Evolutionary conservation across 306 rosid genomes (phyloP).

Genomic region (Vicia villosa): DNA sequence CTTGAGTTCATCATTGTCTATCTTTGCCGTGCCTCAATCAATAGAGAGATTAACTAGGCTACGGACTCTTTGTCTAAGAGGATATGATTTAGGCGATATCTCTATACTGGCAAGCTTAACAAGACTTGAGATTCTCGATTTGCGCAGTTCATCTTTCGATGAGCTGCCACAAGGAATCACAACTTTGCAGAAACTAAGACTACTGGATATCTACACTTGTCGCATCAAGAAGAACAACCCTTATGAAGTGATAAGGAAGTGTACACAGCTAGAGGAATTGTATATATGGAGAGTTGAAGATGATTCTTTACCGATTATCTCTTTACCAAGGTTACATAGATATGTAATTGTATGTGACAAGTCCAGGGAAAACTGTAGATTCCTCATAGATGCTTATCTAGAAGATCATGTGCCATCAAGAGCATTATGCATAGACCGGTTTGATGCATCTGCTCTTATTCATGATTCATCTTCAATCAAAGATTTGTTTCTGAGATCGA

Average conservation of each 20-base stretch:
- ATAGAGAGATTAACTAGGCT: conserved; percentile 1
- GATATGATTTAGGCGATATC: neutral
- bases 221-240: neutral
- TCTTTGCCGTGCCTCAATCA: conserved; percentile 5
- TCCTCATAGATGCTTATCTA: conserved; percentile 23
- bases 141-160: conserved; percentile 1
- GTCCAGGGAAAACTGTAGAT: conserved; percentile 24
- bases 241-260: conserved; percentile 16
- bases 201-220: neutral
- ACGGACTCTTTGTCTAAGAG: neutral
- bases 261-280: conserved; percentile 23
- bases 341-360: conserved; percentile 29
- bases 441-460: conserved; percentile 23
- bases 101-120: neutral
- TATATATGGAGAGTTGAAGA: neutral
- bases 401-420: conserved; percentile 10
- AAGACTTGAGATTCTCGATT: conserved; percentile 31
- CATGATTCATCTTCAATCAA: neutral
- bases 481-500: conserved; percentile 1
- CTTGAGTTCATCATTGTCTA: neutral
- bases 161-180: conserved; percentile 6
- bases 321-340: conserved; percentile 15
- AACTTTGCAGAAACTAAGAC: conserved; percentile 6
- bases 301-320: neutral
- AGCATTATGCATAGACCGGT: conserved; percentile 19